A percentile compares a stretch with the other conserved stretches of the same genome.
phyloP scores from a whole-genome alignment of 805 yeast species.

The Myxozyma kluyveri region DNA sequence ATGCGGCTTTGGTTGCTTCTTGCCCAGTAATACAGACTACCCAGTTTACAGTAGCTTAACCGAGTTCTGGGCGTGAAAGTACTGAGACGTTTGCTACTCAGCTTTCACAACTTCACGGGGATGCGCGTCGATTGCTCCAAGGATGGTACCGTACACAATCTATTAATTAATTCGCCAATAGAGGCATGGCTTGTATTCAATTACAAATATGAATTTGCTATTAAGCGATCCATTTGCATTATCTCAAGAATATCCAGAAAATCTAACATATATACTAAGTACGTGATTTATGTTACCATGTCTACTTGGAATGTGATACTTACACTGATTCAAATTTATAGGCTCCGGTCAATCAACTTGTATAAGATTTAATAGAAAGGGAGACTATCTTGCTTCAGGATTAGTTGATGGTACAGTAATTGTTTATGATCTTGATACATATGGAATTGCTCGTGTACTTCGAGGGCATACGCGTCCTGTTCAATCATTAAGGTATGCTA shows the following conservation, averaged over 20 bases:
- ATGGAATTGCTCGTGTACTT: conserved; percentile 54
- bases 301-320: not conserved
- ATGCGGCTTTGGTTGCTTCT: no score
- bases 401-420: conserved; percentile 68
- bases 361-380: conserved; percentile 65
- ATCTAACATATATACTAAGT: conserved; percentile 62
- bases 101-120: no score
- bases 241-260: conserved; percentile 87
- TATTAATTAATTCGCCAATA: no score
- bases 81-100: no score
- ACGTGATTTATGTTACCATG: conserved; percentile 12
- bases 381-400: conserved; percentile 86
- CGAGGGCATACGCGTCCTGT: conserved; percentile 69
- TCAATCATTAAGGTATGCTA: conserved; percentile 47
- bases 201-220: conserved; percentile 73
- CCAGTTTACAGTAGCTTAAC: no score
- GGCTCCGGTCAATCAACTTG: conserved; percentile 54
- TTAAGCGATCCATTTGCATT: conserved; percentile 88
- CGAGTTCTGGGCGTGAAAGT: no score
- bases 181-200: no score
- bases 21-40: no score
- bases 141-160: no score
- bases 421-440: conserved; percentile 70
- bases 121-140: no score
- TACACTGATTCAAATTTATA: conserved; percentile 14